phyloP scores from a whole-genome alignment of 2,329 filamentous ascomycete genomes.

The Achaetomium macrosporum region DNA sequence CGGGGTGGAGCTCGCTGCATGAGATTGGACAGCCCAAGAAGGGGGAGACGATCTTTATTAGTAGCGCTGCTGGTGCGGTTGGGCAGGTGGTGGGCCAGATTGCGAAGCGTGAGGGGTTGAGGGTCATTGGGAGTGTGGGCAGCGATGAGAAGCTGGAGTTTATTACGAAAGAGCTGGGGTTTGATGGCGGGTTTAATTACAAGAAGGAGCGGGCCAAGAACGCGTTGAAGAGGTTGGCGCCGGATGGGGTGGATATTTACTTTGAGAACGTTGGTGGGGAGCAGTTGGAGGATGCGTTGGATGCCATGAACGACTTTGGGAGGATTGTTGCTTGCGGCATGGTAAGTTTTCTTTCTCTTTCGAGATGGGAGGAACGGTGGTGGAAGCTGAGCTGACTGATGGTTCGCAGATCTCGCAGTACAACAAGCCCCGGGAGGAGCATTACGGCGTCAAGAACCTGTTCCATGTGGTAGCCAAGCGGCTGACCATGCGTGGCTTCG shows the following conservation, averaged over 20 bases:
- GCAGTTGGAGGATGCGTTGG: conserved; percentile 42
- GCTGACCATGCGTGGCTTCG: conserved; percentile 68
- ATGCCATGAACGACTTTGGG: conserved; percentile 52
- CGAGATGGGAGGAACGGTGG: too few species aligned
- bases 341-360: conserved; percentile 35
- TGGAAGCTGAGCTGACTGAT: conserved; percentile 14
- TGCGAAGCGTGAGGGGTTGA: conserved; percentile 73
- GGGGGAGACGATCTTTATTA: conserved; percentile 77
- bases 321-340: conserved; percentile 61
- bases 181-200: conserved; percentile 72
- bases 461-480: conserved; percentile 61
- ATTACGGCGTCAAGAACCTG: conserved; percentile 62
- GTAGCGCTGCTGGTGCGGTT: conserved; percentile 72
- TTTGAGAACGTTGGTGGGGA: conserved; percentile 51
- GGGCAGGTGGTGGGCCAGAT: conserved; percentile 79
- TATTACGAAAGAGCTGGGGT: conserved; percentile 45
- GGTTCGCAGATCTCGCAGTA: conserved; percentile 61
- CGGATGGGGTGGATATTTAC: conserved; percentile 68
- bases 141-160: conserved; percentile 74
- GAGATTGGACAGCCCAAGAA: conserved; percentile 67
- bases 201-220: conserved; percentile 69
- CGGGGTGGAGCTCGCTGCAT: conserved; percentile 53
- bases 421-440: conserved; percentile 51
- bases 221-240: conserved; percentile 64
- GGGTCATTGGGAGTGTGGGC: conserved; percentile 74